Percentiles rank a stretch among this genome's conserved stretches.
phyloP scores from a whole-genome alignment of 805 yeast genomes.

The Ogataea henricii region DNA sequence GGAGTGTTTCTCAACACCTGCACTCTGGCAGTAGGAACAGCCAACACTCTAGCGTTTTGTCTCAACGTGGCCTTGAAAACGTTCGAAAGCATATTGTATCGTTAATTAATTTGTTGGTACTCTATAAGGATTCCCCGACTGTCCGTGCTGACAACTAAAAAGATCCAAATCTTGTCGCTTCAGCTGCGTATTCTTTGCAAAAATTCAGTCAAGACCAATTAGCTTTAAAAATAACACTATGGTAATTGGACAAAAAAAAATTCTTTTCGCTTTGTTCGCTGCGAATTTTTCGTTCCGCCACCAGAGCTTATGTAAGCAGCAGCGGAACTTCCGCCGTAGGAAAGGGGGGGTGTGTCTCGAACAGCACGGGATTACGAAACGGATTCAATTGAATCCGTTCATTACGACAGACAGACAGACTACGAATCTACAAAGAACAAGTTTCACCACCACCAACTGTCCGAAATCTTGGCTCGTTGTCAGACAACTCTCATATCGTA shows the following conservation, averaged over 20 bases:
- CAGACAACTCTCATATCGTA: too few relatives aligned
- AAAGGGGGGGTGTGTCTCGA: background rate
- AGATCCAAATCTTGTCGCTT: background rate
- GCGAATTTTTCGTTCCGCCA: constrained; percentile 12
- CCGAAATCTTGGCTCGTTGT: too few relatives aligned
- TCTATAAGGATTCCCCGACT: background rate
- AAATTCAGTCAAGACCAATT: constrained; percentile 3
- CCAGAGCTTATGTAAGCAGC: background rate
- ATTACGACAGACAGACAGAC: too few relatives aligned
- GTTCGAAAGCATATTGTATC: constrained; percentile 34
- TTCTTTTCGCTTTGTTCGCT: constrained; percentile 5
- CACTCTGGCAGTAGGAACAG: constrained; percentile 21
- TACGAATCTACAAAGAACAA: too few relatives aligned
- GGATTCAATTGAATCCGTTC: too few relatives aligned
- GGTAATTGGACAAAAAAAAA: constrained; percentile 25
- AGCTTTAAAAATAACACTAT: constrained; percentile 26
- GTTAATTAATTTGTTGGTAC: constrained; percentile 1
- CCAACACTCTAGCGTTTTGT: constrained; percentile 34
- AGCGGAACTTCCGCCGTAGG: background rate
- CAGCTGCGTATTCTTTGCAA: constrained; percentile 2
- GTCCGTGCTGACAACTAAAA: constrained; percentile 1
- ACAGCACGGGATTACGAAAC: too few relatives aligned
- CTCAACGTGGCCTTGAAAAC: constrained; percentile 38
- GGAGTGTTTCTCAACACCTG: constrained; percentile 20
- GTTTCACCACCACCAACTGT: too few relatives aligned